Conservation (phyloP, 495 filamentous ascomycete species). For the Hypomontagnella submonticulosa region DNA sequence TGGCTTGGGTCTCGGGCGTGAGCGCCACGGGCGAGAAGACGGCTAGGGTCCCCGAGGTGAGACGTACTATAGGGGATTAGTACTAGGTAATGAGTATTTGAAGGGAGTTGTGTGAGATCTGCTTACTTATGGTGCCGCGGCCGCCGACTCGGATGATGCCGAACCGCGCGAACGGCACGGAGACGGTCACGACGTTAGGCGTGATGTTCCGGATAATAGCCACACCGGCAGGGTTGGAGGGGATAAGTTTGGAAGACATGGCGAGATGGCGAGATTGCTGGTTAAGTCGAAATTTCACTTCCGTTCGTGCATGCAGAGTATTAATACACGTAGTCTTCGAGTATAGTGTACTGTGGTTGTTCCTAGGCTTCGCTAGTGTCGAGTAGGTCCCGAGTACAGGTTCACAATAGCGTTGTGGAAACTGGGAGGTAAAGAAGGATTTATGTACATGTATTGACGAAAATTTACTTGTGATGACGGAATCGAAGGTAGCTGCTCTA, state of each 20-base stretch:
- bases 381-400: conserved; percentile 8
- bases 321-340: not conserved
- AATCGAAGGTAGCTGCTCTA: conserved; percentile 3
- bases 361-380: not conserved
- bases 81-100: not conserved
- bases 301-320: not conserved
- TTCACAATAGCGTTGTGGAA: conserved; percentile 13
- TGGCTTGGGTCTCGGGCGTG: conserved; percentile 78
- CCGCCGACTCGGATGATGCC: conserved; percentile 85
- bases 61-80: conserved; percentile 71
- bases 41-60: conserved; percentile 79
- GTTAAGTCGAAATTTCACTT: not conserved
- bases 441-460: not conserved
- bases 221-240: conserved; percentile 73
- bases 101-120: not conserved
- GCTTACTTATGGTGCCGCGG: conserved; percentile 81
- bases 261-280: conserved; percentile 19
- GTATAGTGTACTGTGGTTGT: not conserved
- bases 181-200: conserved; percentile 82
- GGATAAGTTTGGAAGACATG: conserved; percentile 61
- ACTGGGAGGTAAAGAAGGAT: conserved; percentile 15
- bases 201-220: conserved; percentile 90
- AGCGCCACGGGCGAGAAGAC: conserved; percentile 92
- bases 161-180: conserved; percentile 85
- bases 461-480: conserved; percentile 14